phyloP scores from a whole-genome alignment of 2,329 filamentous ascomycete genomes.

The Clonostachys solani region DNA sequence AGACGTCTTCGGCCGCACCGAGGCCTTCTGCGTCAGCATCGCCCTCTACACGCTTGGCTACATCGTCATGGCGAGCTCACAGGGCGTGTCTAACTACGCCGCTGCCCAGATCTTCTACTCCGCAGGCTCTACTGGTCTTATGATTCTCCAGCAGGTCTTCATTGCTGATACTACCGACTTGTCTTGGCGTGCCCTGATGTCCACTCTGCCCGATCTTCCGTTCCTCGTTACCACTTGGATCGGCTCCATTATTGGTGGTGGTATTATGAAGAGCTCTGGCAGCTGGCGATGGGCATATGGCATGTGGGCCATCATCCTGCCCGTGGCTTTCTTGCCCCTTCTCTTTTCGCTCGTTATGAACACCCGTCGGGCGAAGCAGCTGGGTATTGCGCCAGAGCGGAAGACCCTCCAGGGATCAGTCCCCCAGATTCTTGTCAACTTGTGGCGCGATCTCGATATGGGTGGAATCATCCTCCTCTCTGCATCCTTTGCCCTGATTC shows the following conservation, averaged over 20 bases:
- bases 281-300: slow-evolving; percentile 62
- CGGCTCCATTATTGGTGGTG: slow-evolving; percentile 30
- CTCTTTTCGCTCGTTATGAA: slow-evolving; percentile 46
- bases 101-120: slow-evolving; percentile 58
- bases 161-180: slow-evolving; percentile 59
- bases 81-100: slow-evolving; percentile 47
- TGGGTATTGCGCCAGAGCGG: slow-evolving; percentile 14
- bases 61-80: slow-evolving; percentile 50
- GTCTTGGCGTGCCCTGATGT: slow-evolving; percentile 54
- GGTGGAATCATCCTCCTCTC: slow-evolving; percentile 51
- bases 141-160: slow-evolving; percentile 61
- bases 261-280: slow-evolving; percentile 29
- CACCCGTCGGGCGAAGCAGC: slow-evolving; percentile 42
- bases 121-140: slow-evolving; percentile 51
- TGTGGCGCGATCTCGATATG: slow-evolving; percentile 51
- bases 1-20: slow-evolving; percentile 57
- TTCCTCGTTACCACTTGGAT: slow-evolving; percentile 60
- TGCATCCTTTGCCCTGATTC: slow-evolving; percentile 50
- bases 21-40: slow-evolving; percentile 51
- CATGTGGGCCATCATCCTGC: slow-evolving; percentile 56
- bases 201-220: slow-evolving; percentile 52
- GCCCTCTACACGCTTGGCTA: slow-evolving; percentile 52
- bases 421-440: slow-evolving; percentile 45
- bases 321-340: slow-evolving; percentile 49
- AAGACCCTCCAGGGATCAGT: slow-evolving; percentile 31